A percentile compares a stretch with the other conserved stretches of the same genome.
phyloP scores from a whole-genome alignment of 2,329 filamentous ascomycete genomes.

The Triangularia setosa region DNA sequence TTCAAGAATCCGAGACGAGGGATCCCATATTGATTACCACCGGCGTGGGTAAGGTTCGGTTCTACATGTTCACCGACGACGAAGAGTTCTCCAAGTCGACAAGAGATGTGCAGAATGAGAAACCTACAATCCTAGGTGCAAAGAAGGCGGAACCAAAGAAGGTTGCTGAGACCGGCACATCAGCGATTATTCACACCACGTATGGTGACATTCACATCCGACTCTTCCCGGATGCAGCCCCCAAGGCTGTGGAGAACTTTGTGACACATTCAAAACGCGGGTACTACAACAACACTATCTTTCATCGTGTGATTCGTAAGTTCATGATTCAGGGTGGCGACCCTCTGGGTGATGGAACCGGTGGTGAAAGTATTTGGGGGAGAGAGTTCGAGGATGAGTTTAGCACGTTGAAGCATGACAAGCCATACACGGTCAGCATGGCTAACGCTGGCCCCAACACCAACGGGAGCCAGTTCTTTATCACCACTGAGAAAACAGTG shows the following conservation, averaged over 20 bases:
- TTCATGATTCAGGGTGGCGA: conserved; percentile 96
- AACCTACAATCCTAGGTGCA: conserved; percentile 63
- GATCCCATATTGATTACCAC: conserved; percentile 88
- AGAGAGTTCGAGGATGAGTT: conserved; percentile 92
- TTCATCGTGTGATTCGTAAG: conserved; percentile 93
- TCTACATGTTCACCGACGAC: conserved; percentile 98
- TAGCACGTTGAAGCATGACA: conserved; percentile 85
- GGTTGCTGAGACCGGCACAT: conserved; percentile 67
- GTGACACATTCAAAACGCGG: conserved; percentile 83
- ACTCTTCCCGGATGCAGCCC: conserved; percentile 87
- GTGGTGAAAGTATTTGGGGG: conserved; percentile 91
- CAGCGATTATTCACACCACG: conserved; percentile 84
- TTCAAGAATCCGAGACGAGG: conserved; percentile 85
- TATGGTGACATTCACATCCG: conserved; percentile 92
- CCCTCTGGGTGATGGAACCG: conserved; percentile 82
- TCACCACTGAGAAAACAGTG: conserved; percentile 93
- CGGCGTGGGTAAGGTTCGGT: conserved; percentile 80
- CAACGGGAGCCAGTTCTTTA: conserved; percentile 97
- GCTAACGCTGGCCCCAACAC: conserved; percentile 94
- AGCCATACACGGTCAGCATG: conserved; percentile 95
- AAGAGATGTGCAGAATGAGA: conserved; percentile 92
- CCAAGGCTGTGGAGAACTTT: conserved; percentile 96
- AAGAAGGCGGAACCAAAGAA: conserved; percentile 57
- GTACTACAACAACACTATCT: conserved; percentile 97
- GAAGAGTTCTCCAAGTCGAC: conserved; percentile 76